Evolutionary conservation across 2,329 filamentous ascomycete genomes (phyloP), one percentile per base, ranked within the genome.

Genomic region (Exserohilum turcica): DNA sequence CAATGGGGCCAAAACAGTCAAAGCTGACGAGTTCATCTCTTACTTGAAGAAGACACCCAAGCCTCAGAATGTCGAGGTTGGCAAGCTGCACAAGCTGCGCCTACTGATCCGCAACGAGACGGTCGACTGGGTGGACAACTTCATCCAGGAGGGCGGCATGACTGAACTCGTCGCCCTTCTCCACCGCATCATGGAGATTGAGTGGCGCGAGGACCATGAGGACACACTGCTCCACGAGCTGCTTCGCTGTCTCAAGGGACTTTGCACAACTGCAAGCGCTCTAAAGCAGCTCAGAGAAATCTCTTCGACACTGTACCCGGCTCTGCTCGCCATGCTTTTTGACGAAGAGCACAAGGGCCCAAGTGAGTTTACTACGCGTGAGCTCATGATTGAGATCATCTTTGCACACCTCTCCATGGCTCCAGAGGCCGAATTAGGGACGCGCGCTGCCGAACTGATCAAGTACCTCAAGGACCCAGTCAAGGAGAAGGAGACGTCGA

Each of bases 311-410:
- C 81, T 99, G 7, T 97, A 97, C 68, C 91, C 93, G 2, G 90
- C 90, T 21, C 79, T 99, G 40, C 77, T 97, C 40, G 84, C 85
- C 53, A 92, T 97, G 88, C 81, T 97, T 35, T 97, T 97, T 67
- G 92, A 97, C 67, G 91, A 95, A n/a, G 93, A 97, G 72, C 95
- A 92, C 79, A 97, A 97, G 74, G 94, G 94, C 0, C 94, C 94
- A 0, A 95, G 91, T 78, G 94, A 99, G 74, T 99, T 96, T 73
- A 94, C 90, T 4, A 97, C 94, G 10, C 87, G 94, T 49, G 89
- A 88, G 64, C 91, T 97, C 64, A 89, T 97, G 69, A 90, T 92
- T 32, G 94, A 90, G 43, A 82, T 97, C 6, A 79, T 99, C 19
- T 93, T 96, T 68, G 92, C 90, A 13, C 94, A 96, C 73, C 87